A percentile compares a stretch with the other conserved stretches of the same genome.
These are phyloP conservation scores for Phytophthora citrophthora DNA, from an alignment of 352 stramenopile genomes.

Conservation along the genomic window DNA sequence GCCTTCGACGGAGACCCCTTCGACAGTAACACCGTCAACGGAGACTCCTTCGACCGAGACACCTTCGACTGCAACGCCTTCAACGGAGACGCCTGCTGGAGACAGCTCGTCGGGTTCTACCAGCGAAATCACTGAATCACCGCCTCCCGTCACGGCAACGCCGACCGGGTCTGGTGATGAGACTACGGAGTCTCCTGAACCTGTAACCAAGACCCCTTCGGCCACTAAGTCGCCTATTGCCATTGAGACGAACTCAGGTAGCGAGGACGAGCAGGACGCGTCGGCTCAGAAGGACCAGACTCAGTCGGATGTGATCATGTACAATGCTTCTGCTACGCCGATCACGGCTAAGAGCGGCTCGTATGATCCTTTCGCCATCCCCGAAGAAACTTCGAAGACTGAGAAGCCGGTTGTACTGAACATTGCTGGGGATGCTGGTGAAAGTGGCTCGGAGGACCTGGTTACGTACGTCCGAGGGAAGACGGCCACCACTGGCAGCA, in stretches of 20 bases:
- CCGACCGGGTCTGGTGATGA: slow-evolving; percentile 9
- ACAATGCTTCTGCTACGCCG: slow-evolving; percentile 37
- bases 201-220: slow-evolving; percentile 22
- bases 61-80: slow-evolving; percentile 3
- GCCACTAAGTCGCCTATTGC: slow-evolving; percentile 43
- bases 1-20: slow-evolving; percentile 5
- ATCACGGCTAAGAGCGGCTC: slow-evolving; percentile 33
- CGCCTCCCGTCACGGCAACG: slow-evolving; percentile 23
- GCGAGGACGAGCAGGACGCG: slow-evolving; percentile 30
- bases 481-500: slow-evolving; percentile 16
- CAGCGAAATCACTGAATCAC: slow-evolving; percentile 15
- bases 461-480: slow-evolving; percentile 62
- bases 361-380: slow-evolving; percentile 64
- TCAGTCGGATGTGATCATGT: slow-evolving; percentile 61
- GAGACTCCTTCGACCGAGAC: slow-evolving; percentile 8
- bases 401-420: slow-evolving; percentile 58
- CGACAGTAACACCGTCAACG: slow-evolving; percentile 11
- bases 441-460: slow-evolving; percentile 31
- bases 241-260: slow-evolving; percentile 50
- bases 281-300: slow-evolving; percentile 43
- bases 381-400: slow-evolving; percentile 34
- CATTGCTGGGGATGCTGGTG: slow-evolving; percentile 38
- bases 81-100: slow-evolving; percentile 15
- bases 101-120: slow-evolving; percentile 15
- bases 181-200: slow-evolving; percentile 23